phyloP scores from a whole-genome alignment of 345 rosid genomes.

The Salix suchowensis region DNA sequence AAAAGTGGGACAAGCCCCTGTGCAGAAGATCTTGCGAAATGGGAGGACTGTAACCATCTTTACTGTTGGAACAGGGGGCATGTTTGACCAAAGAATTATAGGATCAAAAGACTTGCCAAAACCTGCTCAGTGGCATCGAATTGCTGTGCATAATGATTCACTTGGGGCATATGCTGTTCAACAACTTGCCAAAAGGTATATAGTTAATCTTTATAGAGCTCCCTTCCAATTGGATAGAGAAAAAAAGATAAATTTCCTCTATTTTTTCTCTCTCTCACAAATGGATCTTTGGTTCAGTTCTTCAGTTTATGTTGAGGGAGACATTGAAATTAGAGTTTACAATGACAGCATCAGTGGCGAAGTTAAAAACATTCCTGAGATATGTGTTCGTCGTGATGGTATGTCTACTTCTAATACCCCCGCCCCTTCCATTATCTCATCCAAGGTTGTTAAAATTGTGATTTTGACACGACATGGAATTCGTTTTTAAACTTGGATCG shows the following conservation, averaged over 20 bases:
- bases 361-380: slow-evolving; percentile 77
- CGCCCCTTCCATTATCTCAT: neutral
- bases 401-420: slow-evolving; percentile 3
- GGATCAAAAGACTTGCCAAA: slow-evolving; percentile 52
- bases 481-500: too few relatives aligned
- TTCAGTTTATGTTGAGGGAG: slow-evolving; percentile 92
- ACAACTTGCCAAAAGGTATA: slow-evolving; percentile 71
- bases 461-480: too few relatives aligned
- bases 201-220: neutral
- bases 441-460: too few relatives aligned
- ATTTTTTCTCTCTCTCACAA: slow-evolving; percentile 15
- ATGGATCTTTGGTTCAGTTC: slow-evolving; percentile 51
- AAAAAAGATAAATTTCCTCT: neutral
- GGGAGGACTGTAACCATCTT: slow-evolving; percentile 83
- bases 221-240: neutral
- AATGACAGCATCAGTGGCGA: slow-evolving; percentile 82
- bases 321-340: slow-evolving; percentile 86
- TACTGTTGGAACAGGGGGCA: slow-evolving; percentile 89
- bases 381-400: slow-evolving; percentile 86
- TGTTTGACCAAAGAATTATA: slow-evolving; percentile 76
- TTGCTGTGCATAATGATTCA: slow-evolving; percentile 76
- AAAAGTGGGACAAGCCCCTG: slow-evolving; percentile 78
- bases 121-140: slow-evolving; percentile 96
- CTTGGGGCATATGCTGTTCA: slow-evolving; percentile 84
- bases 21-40: slow-evolving; percentile 89